Conservation (phyloP, 2,329 filamentous ascomycete genomes). For the Sphaerostilbella broomeana region DNA sequence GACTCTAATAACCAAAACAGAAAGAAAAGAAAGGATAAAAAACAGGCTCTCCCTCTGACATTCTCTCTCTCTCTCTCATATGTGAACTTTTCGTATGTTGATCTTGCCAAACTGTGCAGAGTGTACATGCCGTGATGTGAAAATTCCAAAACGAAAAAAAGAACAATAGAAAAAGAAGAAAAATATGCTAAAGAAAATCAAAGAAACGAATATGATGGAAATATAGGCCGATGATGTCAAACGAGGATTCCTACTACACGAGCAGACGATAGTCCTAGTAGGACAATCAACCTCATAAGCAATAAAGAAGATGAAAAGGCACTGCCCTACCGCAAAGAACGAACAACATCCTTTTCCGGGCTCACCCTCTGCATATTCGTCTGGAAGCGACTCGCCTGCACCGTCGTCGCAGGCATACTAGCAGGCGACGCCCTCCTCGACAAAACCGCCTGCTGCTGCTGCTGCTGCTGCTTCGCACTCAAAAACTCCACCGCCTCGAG, state of each 20-base stretch:
- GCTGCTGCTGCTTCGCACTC: conserved; percentile 24
- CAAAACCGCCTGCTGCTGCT: conserved; percentile 9
- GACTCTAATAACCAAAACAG: too few relatives aligned
- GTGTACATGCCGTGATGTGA: too few relatives aligned
- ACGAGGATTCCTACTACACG: too few relatives aligned
- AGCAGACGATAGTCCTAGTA: neutral
- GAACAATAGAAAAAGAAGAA: neutral
- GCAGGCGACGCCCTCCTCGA: conserved; percentile 27
- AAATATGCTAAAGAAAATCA: neutral
- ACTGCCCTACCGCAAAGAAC: conserved; percentile 9
- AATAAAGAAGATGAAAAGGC: too few relatives aligned
- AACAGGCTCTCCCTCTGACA: too few relatives aligned
- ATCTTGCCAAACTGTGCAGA: too few relatives aligned
- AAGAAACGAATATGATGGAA: neutral
- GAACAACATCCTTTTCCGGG: conserved; percentile 18
- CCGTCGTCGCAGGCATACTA: conserved; percentile 16
- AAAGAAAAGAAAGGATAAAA: too few relatives aligned
- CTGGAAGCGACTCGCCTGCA: conserved; percentile 14
- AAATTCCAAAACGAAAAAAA: neutral
- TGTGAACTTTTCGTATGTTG: too few relatives aligned
- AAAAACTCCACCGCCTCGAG: conserved; percentile 39
- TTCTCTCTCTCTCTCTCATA: too few relatives aligned
- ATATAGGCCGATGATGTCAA: neutral
- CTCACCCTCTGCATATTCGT: conserved; percentile 17
- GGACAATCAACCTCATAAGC: neutral